phyloP scores from a whole-genome alignment of 495 filamentous ascomycete species.

The Penicillium canariense region DNA sequence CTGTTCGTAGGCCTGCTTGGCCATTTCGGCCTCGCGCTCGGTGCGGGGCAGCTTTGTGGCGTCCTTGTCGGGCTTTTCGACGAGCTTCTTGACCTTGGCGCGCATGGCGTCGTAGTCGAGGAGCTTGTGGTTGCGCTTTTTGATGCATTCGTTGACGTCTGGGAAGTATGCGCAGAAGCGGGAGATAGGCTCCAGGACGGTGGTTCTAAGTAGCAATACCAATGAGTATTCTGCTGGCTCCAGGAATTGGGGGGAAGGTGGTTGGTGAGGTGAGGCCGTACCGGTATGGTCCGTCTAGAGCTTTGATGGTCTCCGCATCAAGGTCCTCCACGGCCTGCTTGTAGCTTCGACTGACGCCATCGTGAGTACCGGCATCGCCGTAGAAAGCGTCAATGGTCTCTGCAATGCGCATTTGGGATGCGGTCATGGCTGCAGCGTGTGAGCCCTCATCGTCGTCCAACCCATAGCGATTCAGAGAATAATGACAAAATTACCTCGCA shows the following conservation, averaged over 20 bases:
- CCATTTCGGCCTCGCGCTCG: slow-evolving; percentile 92
- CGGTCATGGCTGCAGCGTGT: slow-evolving; percentile 77
- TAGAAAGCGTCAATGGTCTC: slow-evolving; percentile 99
- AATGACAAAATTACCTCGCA: slow-evolving; percentile 65
- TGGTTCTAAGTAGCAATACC: slow-evolving; percentile 61
- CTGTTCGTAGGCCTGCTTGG: slow-evolving; percentile 88
- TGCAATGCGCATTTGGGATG: slow-evolving; percentile 98
- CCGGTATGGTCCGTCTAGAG: slow-evolving; percentile 95
- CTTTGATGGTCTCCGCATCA: slow-evolving; percentile 97
- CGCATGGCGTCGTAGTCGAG: slow-evolving; percentile 96
- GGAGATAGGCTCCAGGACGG: slow-evolving; percentile 90
- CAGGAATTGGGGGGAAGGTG: neutral
- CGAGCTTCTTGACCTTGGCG: slow-evolving; percentile 91
- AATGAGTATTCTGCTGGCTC: neutral
- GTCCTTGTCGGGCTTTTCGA: slow-evolving; percentile 98
- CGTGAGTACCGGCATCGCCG: slow-evolving; percentile 88
- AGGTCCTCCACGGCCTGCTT: slow-evolving; percentile 98
- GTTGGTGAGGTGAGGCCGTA: slow-evolving; percentile 28
- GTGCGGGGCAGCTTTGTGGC: slow-evolving; percentile 88
- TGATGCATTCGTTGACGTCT: slow-evolving; percentile 98
- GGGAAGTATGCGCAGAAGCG: slow-evolving; percentile 98
- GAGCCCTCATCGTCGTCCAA: neutral
- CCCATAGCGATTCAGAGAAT: neutral
- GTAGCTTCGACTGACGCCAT: slow-evolving; percentile 92
- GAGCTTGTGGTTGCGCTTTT: slow-evolving; percentile 96